Conservation (phyloP, 1,284 basidiomycete genomes). For the Heterobasidion irregulare region DNA sequence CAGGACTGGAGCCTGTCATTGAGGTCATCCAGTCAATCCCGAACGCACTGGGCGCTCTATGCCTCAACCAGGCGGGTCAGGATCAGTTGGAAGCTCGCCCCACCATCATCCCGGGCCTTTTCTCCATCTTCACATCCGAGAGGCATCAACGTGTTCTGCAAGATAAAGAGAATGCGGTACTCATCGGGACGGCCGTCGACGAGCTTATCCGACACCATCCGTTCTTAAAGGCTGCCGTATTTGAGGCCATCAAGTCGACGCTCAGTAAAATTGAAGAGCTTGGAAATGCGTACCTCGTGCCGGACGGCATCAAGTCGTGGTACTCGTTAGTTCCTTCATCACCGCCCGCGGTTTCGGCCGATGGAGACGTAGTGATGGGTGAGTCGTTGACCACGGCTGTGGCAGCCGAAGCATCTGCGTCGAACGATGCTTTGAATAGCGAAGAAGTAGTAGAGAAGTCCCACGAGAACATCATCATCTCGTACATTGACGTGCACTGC, state of each 20-base stretch:
- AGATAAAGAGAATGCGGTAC: constrained; percentile 88
- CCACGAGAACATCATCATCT: constrained; percentile 69
- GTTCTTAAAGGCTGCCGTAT: constrained; percentile 71
- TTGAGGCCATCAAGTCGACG: constrained; percentile 66
- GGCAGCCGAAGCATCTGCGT: constrained; percentile 17
- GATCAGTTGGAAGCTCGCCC: constrained; percentile 74
- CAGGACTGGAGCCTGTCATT: constrained; percentile 79
- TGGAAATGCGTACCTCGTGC: constrained; percentile 51
- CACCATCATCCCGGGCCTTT: constrained; percentile 76
- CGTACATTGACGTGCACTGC: constrained; percentile 70
- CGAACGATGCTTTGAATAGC: constrained; percentile 8
- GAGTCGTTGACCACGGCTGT: neutral
- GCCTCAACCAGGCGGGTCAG: constrained; percentile 88
- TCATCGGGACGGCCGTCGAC: constrained; percentile 87
- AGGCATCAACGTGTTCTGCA: constrained; percentile 81
- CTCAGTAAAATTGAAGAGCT: constrained; percentile 69
- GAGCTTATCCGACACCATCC: constrained; percentile 98
- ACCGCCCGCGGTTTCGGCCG: constrained; percentile 15
- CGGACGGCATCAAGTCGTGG: constrained; percentile 54
- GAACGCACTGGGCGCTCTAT: constrained; percentile 95
- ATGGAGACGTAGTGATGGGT: constrained; percentile 45
- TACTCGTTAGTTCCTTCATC: constrained; percentile 44
- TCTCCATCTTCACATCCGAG: constrained; percentile 83
- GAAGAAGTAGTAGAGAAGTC: constrained; percentile 37
- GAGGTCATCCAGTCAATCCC: constrained; percentile 92